Evolutionary conservation across 2,329 filamentous ascomycete genomes (phyloP), one percentile per base, ranked within the genome.

Genomic region (Ophiocordyceps robertsii): DNA sequence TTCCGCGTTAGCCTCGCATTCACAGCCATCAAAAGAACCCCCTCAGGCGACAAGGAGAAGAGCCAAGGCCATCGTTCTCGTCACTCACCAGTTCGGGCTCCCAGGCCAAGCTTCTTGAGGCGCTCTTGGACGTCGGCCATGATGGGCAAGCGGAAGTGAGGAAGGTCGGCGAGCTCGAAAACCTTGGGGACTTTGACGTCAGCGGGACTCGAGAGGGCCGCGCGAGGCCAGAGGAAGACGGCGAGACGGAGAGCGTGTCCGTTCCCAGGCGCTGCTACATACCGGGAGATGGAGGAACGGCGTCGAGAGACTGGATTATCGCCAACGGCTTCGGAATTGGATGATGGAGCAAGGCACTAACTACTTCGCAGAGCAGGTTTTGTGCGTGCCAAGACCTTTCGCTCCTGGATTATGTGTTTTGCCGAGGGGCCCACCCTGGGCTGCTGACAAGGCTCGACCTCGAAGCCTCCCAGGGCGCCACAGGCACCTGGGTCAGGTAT

Each of bases 31-130:
- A 27, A 27, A 27, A 19, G 3, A 9, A 27, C 24, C 24, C 24
- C 24, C 24, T 27, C 24, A 6, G 9, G 6, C 6, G 9, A 27
- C 19, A 19, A 19, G 19, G 19, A 27, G 9, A 9, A 27, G n/a
- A 36, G n/a, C 33, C 17, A 16, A 16, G 16, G 19, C 17, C 16
- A 16, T 16, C 4, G 40, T 12, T 17, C 19, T 35, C 9, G 24
- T 43, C 12, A 77, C 81, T 58, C 77, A 85, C 82, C 82, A 68
- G 81, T 85, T 64, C 70, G 69, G 58, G 69, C 69, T 46, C 56
- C 54, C 54, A 55, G 53, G 61, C 69, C 70, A 50, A 74, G 70
- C 70, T 75, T 75, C 70, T 73, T 75, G 56, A 75, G 67, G 55
- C 71, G 68, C 64, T 75, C 71, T 65, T 75, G 71, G 53, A 75